Evolutionary conservation across 352 stramenopile species (phyloP).

Genomic region (Elongisporangium anandrum): DNA sequence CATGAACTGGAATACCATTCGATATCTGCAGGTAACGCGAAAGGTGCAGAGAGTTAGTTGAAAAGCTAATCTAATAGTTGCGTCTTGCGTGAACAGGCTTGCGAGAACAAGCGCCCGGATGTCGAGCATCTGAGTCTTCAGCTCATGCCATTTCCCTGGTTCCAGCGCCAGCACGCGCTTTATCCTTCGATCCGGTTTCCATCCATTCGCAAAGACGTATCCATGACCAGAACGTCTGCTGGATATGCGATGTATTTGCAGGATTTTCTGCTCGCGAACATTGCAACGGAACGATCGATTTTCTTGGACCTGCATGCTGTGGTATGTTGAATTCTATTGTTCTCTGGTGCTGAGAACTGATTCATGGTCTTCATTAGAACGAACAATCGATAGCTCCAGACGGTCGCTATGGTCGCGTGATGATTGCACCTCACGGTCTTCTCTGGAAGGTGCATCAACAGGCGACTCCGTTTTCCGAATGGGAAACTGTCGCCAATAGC

Average conservation of each 20-base stretch:
- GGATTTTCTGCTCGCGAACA: conserved; percentile 37
- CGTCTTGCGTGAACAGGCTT: conserved; percentile 17
- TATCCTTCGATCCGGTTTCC: conserved; percentile 37
- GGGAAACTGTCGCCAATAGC: conserved; percentile 4
- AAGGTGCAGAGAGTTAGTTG: not conserved
- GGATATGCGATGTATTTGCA: conserved; percentile 39
- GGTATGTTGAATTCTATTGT: conserved; percentile 11
- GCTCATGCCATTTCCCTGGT: conserved; percentile 86
- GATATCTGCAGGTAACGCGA: conserved; percentile 49
- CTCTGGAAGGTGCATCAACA: conserved; percentile 36
- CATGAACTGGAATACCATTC: conserved; percentile 79
- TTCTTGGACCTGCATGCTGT: conserved; percentile 62
- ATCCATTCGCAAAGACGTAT: conserved; percentile 22
- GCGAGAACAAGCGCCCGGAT: conserved; percentile 46
- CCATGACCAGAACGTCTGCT: conserved; percentile 24
- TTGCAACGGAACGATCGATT: conserved; percentile 16
- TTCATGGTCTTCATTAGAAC: conserved; percentile 18
- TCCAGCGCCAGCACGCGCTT: conserved; percentile 35
- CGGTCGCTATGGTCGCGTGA: conserved; percentile 32
- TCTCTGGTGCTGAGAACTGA: not conserved
- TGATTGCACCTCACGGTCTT: conserved; percentile 32
- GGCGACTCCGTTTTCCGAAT: conserved; percentile 12
- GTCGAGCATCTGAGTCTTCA: conserved; percentile 72
- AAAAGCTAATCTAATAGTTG: not conserved
- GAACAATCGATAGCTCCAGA: conserved; percentile 34